Base-by-base conservation (phyloP, 805 yeast genomes). In the Teunomyces barrocoloradensis region DNA sequence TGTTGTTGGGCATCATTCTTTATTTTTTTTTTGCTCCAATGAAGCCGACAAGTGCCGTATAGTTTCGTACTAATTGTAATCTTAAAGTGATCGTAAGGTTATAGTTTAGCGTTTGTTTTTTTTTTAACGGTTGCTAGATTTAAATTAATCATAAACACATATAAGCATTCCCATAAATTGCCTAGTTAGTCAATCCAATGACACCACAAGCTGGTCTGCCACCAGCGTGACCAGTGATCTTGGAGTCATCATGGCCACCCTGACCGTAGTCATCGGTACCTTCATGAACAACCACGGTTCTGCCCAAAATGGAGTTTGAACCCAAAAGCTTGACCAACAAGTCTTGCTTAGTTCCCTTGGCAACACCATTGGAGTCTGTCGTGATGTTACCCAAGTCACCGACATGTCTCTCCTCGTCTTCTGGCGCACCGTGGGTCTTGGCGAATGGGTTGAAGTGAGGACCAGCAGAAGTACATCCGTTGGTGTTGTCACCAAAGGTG, bases 191-290 rank as follows among this genome's bases (percentile, higher is more conserved):
- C 54, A 85, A 61, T 55, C 97, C 97, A 77, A 91, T 90, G 65
- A 91, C 97, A 78, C 98, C 98, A 78, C 98, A 91, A 55, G 98
- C 98, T 59, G 94, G 88, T 84, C 98, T 90, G 58, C 86, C 91
- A 70, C 98, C 98, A 51, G 98, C 97, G 66, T 91, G 89, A 78
- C 97, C 97, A 58, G 97, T 90, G 78, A 86, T 89, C 75, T 87
- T 80, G 54, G 96, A 87, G 72, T 89, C 96, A 51, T 87, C 84
- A 66, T 84, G 83, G 53, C 90, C 96, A 72, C 97, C 96, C 78
- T 87, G 85, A 69, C 97, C 97, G 64, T 88, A 84, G 69, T 91
- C 97, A 68, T 91, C 97, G 57, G 81, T 76, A 65, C 97, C 98
- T 53, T 80, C 89, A 73, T 91, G 98, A 53, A 91, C 85, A 58